These are phyloP conservation scores for Paramecium tetraurelia DNA, from an alignment of 73 alveolate genomes.

Conservation along the genomic window DNA sequence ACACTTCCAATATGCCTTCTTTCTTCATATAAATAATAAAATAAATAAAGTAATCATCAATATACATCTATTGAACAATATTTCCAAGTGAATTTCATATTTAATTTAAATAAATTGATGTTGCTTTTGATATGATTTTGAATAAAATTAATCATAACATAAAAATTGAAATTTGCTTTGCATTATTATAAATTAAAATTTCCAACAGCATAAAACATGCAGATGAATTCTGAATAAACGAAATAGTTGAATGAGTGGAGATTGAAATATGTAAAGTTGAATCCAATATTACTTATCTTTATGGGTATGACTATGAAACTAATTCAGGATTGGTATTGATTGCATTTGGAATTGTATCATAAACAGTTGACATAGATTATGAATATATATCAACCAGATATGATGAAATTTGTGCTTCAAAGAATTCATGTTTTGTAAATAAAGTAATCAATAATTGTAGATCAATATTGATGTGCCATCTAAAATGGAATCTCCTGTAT, in stretches of 20 bases:
- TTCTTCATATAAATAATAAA: not conserved
- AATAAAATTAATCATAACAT: not conserved
- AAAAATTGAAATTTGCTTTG: not conserved
- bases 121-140: not conserved
- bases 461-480: not conserved
- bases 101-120: not conserved
- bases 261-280: not conserved
- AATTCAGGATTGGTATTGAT: not conserved
- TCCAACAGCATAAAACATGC: not conserved
- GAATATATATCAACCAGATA: not conserved
- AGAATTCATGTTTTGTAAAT: not conserved
- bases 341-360: conserved; percentile 8
- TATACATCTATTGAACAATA: not conserved
- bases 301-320: not conserved
- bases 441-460: not conserved
- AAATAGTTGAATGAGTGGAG: not conserved
- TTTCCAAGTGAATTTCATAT: not conserved
- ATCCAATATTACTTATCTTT: not conserved
- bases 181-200: not conserved
- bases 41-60: not conserved
- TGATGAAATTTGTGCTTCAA: not conserved
- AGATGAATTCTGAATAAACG: not conserved
- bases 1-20: no score
- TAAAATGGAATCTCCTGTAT: not conserved
- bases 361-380: not conserved